phyloP scores from a whole-genome alignment of 2,329 filamentous ascomycete species.

The Fusarium ramigenum region DNA sequence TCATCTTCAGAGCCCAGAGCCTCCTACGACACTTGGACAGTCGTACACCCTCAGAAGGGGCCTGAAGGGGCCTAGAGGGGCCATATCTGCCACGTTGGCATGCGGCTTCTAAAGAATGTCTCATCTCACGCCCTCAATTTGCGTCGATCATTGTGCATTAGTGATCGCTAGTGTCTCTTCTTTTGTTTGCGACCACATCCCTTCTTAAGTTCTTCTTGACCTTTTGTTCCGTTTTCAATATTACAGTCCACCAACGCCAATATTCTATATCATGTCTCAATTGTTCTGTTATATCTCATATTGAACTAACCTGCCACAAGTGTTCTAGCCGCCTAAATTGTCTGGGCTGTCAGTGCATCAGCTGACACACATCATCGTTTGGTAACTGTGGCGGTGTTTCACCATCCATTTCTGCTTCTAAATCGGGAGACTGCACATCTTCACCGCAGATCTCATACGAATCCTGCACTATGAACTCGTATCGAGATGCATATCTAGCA shows the following conservation, averaged over 20 bases:
- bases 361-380: slow-evolving; percentile 23
- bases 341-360: not conserved
- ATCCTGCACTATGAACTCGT: not conserved
- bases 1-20: slow-evolving; percentile 6
- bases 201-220: not conserved
- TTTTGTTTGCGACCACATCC: slow-evolving; percentile 8
- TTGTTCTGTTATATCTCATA: not conserved
- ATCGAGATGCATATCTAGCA: not conserved
- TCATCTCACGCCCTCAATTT: slow-evolving; percentile 26
- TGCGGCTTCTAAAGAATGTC: slow-evolving; percentile 19
- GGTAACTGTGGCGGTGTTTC: slow-evolving; percentile 33
- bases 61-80: not conserved
- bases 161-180: slow-evolving; percentile 12
- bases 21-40: slow-evolving; percentile 16
- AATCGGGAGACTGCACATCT: slow-evolving; percentile 27
- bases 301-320: slow-evolving; percentile 3
- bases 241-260: not conserved
- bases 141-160: slow-evolving; percentile 24
- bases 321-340: not conserved
- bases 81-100: slow-evolving; percentile 30
- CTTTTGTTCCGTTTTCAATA: not conserved
- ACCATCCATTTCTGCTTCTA: slow-evolving; percentile 32
- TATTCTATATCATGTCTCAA: not conserved
- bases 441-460: slow-evolving; percentile 16
- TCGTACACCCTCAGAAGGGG: not conserved